Evolutionary conservation across 2,329 filamentous ascomycete genomes (phyloP), one percentile per base, ranked within the genome.

Genomic region (Pezicula rhizophila): DNA sequence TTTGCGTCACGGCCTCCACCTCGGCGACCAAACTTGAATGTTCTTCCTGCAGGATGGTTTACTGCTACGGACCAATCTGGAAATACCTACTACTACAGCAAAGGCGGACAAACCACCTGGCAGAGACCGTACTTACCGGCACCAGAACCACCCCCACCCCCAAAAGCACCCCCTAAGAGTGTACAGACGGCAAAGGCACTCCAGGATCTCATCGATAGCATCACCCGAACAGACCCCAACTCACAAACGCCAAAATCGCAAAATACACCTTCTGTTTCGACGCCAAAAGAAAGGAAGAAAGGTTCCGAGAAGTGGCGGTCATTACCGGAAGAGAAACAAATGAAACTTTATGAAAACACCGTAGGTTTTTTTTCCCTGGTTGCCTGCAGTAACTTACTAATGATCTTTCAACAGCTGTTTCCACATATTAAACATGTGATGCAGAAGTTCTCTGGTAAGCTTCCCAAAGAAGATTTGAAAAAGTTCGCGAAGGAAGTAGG

Each of bases 301-400:
- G 84, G 79, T 58, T 76, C 77, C 59, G 84, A 89, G 42, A 87
- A 85, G 64, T 90, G 87, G 87, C 77, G 80, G 48, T 77, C 76
- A 51, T 66, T 84, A 28, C 74, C 84, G 1, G 66, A 82, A 57
- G 91, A 96, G 56, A 96, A 96, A 69, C 89, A 93, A 68, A 95
- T 90, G 79, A 96, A 89, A 71, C 76, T 96, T 2, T 97, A 96
- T 61, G 91, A 96, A 67, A 91, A 91, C 63, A 95, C 90, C 45
- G 89, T 95, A 76, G 66, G 87, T 73, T 25, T 6, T 46, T n/a
- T 4, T 18, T 10, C 31, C 18, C 25, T 26, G 2, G 2, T n/a
- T 45, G 14, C 6, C 15, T 18, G 14, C 6, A 41, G 4, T 42
- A n/a, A 4, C 28, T 38, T 8, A 42, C 23, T 4, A 37, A 12